Base-by-base conservation (phyloP, 331 rosid species). In the Spiraea crenata region DNA sequence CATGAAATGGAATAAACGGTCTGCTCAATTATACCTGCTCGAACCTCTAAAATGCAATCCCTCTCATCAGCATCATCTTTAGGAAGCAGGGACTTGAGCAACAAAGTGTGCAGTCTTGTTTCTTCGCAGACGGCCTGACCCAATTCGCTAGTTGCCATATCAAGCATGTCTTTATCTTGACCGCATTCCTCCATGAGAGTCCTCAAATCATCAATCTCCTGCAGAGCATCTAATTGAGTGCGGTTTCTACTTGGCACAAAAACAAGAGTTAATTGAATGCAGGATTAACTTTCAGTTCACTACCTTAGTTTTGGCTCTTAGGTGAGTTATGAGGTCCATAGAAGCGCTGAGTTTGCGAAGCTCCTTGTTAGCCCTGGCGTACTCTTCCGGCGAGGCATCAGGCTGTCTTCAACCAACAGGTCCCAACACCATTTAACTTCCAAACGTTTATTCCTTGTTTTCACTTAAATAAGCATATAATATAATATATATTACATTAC, bases 1-100 rank as follows among this genome's bases (percentile, higher is more conserved):
- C 7, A 42, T 42, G 46, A 2, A 55, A 58, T 5, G 19, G 15
- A 54, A 51, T 49, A 25, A 25, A 25, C 31, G 31, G 31, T 25
- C 31, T 17, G 64, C 73, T 7, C 6, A 15, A 65, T 25, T 25
- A 25, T 81, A 88, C 98, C 98, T 88, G 97, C 97, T 84, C 98
- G 85, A 67, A 93, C 97, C 88, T 93, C 98, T 85, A 90, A 81
- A 73, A 90, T 90, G 86, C 87, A 88, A 80, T 88, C 96, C 83
- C 97, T 90, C 82, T 88, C 97, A 82, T 93, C 92, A 55, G 98
- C 97, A 76, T 90, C 98, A 51, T 93, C 98, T 81, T 84, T 88
- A 35, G 96, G 97, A 83, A 93, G 98, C 57, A 93, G 82, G n/a
- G 86, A 85, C 77, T 85, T 93, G 72, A 93, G 78, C 71, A 93